Percentiles rank a stretch among this genome's conserved stretches.
Evolutionary conservation across 2,329 filamentous ascomycete genomes (phyloP).

Genomic region (Fusarium transvaalense): DNA sequence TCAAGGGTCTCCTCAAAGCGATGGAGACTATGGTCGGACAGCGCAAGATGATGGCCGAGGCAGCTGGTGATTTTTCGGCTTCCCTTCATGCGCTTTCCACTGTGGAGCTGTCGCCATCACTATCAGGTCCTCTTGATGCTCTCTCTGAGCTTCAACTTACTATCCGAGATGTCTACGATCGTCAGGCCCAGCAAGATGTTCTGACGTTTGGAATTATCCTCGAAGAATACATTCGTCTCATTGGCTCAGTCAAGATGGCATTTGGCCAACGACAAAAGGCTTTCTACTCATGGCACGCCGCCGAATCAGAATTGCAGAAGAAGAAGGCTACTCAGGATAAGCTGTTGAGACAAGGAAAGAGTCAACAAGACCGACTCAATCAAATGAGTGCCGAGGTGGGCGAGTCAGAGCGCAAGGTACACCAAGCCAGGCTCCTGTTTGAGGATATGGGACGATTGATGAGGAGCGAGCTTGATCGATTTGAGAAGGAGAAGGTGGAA

Average conservation of each 20-base stretch:
- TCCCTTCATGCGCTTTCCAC: conserved; percentile 93
- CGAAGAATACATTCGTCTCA: conserved; percentile 96
- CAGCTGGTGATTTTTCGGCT: conserved; percentile 91
- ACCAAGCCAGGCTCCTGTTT: conserved; percentile 89
- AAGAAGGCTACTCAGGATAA: conserved; percentile 92
- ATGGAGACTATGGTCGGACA: conserved; percentile 94
- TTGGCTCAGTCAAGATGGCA: conserved; percentile 93
- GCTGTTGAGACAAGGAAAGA: conserved; percentile 92
- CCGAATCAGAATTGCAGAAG: conserved; percentile 91
- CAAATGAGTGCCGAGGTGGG: conserved; percentile 92
- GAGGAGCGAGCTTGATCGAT: conserved; percentile 90
- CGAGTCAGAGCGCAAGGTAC: conserved; percentile 94
- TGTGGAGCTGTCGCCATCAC: conserved; percentile 88
- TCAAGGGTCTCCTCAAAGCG: conserved; percentile 90
- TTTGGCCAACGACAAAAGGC: conserved; percentile 95
- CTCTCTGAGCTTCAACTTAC: conserved; percentile 94
- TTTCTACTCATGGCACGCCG: conserved; percentile 92
- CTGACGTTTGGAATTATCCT: conserved; percentile 97
- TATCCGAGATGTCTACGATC: conserved; percentile 94
- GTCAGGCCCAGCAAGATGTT: conserved; percentile 96
- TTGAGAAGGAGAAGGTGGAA: conserved; percentile 97
- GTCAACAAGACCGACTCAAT: conserved; percentile 93
- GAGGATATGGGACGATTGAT: conserved; percentile 98
- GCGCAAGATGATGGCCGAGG: conserved; percentile 92
- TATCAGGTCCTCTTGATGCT: conserved; percentile 90